phyloP scores from a whole-genome alignment of 345 rosid species.

The Populus deltoides region DNA sequence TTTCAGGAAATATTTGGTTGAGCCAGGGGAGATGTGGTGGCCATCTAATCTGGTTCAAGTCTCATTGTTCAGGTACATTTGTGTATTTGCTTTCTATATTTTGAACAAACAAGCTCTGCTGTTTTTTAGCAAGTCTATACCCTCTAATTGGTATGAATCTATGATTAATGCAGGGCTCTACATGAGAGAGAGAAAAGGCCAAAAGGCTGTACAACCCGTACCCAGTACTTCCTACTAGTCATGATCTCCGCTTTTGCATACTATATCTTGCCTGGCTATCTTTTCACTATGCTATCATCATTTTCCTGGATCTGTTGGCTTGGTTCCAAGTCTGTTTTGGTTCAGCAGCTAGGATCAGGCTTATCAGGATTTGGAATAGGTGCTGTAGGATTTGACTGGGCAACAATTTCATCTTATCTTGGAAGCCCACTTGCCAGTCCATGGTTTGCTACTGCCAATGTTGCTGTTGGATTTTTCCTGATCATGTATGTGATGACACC shows the following conservation, averaged over 20 bases:
- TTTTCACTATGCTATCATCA: constrained; percentile 47
- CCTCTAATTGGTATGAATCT: no score
- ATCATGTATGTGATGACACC: constrained; percentile 69
- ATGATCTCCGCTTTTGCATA: constrained; percentile 58
- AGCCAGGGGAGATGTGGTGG: constrained; percentile 97
- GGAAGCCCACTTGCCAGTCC: constrained; percentile 89
- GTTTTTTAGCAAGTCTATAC: no score
- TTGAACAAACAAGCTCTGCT: no score
- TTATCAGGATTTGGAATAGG: constrained; percentile 66
- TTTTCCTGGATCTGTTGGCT: constrained; percentile 87
- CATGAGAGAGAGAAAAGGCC: constrained; percentile 55
- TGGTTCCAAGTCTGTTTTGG: constrained; percentile 58
- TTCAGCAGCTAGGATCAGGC: constrained; percentile 78
- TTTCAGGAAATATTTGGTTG: constrained; percentile 67
- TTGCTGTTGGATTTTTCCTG: constrained; percentile 53
- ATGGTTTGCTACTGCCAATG: constrained; percentile 68
- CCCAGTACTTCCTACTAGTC: constrained; percentile 64
- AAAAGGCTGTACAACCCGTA: constrained; percentile 45
- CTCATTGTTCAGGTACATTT: constrained; percentile 59
- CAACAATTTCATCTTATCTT: constrained; percentile 62
- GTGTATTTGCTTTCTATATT: no score
- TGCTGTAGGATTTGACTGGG: constrained; percentile 69
- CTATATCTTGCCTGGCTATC: constrained; percentile 61
- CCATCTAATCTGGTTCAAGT: constrained; percentile 71
- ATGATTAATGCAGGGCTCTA: constrained; percentile 47